Percentiles rank a stretch among this genome's conserved stretches.
These are phyloP conservation scores for Amphirosellinia nigrospora DNA, from an alignment of 495 filamentous ascomycete species.

Conservation along the genomic window DNA sequence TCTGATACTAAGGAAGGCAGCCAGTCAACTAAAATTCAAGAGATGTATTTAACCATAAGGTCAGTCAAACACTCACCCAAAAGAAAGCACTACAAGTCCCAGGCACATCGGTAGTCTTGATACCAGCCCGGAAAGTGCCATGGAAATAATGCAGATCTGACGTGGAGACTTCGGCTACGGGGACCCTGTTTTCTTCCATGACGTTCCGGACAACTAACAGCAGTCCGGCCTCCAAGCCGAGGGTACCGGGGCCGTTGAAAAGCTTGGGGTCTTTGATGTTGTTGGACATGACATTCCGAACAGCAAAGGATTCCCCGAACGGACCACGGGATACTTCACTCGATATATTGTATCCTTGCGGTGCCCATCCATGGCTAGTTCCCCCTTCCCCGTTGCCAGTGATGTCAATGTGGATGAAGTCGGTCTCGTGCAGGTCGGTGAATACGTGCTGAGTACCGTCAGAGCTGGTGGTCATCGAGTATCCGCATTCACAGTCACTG, in stretches of 20 bases:
- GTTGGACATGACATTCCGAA: constrained; percentile 62
- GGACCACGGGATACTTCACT: constrained; percentile 59
- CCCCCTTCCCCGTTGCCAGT: constrained; percentile 43
- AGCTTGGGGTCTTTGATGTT: constrained; percentile 46
- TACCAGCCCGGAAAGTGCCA: constrained; percentile 69
- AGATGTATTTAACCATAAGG: not conserved
- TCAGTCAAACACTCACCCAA: constrained; percentile 58
- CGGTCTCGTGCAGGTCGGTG: constrained; percentile 71
- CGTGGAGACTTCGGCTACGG: constrained; percentile 65
- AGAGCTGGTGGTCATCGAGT: constrained; percentile 46
- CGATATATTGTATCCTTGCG: constrained; percentile 68
- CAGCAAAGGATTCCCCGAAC: constrained; percentile 66
- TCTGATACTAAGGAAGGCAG: constrained; percentile 61
- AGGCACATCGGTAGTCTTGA: constrained; percentile 61
- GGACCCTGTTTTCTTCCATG: constrained; percentile 56
- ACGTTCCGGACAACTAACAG: constrained; percentile 62
- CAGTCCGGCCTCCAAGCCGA: constrained; percentile 62
- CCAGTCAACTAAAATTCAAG: not conserved
- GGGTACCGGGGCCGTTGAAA: constrained; percentile 46
- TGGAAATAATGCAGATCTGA: constrained; percentile 63
- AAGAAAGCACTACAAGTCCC: constrained; percentile 82
- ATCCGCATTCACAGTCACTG: constrained; percentile 76
- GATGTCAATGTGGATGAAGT: constrained; percentile 68
- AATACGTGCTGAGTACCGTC: constrained; percentile 57
- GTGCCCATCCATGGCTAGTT: constrained; percentile 54